Evolutionary conservation across 1,284 basidiomycete species (phyloP), one percentile per base, ranked within the genome.

Genomic region (Puccinia polysora): DNA sequence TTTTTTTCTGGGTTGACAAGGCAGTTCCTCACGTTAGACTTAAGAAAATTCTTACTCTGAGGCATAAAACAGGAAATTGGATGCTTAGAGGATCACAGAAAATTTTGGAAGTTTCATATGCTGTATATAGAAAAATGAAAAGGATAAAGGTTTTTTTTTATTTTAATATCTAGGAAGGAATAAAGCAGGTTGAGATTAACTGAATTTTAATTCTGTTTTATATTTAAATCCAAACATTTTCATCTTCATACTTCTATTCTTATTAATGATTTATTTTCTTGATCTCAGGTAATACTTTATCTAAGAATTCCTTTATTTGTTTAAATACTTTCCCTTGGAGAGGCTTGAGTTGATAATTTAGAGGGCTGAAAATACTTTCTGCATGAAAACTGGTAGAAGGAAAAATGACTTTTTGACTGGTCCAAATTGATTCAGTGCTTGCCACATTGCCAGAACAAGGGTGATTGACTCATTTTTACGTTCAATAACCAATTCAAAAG

Each of bases 401-500:
- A 0, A 97, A 88, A 30, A 96, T 83, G 79, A 91, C 91, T 95
- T 76, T n/a, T 28, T 10, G 5, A 59, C n/a, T 6, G 15, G 4
- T 23, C n/a, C 15, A 53, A 28, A 28, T n/a, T 6, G 32, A 65
- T 15, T 52, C 25, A 47, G 30, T 28, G 25, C 12, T 7, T 12
- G 36, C 18, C 36, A 7, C 15, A 10, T 25, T 1, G 1, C 14
- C 5, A 2, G 14, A 20, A 63, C n/a, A 15, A 47, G 15, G 83
- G 87, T 74, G 77, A 52, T 28, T 20, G 30, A 55, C 49, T 53
- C 5, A 95, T 93, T 94, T 81, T 97, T 94, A 75, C 97, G 87
- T 0, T 94, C 91, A 78, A 96, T 89, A 91, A 97, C 93, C 78
- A 99, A 99, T 80, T 99, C 96, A 68, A 91, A 86, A 47, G 96